A percentile compares a stretch with the other conserved stretches of the same genome.
phyloP scores from a whole-genome alignment of 768 basidiomycete genomes.

The Neoboletus subvelutipes region DNA sequence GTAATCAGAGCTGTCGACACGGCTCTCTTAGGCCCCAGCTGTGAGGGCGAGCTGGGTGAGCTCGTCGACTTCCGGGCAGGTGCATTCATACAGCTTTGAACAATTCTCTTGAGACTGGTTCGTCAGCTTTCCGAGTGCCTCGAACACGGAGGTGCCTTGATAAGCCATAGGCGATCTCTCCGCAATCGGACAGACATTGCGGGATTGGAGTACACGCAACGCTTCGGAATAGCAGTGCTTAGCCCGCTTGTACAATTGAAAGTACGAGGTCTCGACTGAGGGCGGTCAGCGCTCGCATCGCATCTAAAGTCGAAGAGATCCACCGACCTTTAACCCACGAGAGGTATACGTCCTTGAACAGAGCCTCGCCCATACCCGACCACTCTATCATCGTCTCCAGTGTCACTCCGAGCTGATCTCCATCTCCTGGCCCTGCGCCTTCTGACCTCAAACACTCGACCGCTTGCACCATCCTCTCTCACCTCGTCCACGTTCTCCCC shows the following conservation, averaged over 20 bases:
- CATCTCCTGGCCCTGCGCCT: slow-evolving; percentile 30
- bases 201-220: slow-evolving; percentile 76
- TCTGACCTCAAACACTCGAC: slow-evolving; percentile 54
- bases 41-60: slow-evolving; percentile 61
- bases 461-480: slow-evolving; percentile 43
- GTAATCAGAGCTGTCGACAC: slow-evolving; percentile 69
- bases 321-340: slow-evolving; percentile 76
- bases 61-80: slow-evolving; percentile 74
- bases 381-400: slow-evolving; percentile 71
- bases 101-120: slow-evolving; percentile 77
- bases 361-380: slow-evolving; percentile 52
- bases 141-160: slow-evolving; percentile 34
- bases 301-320: neutral
- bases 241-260: slow-evolving; percentile 81
- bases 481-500: slow-evolving; percentile 47
- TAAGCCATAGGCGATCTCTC: slow-evolving; percentile 24
- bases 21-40: slow-evolving; percentile 77
- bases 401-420: slow-evolving; percentile 60
- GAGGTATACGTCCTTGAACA: slow-evolving; percentile 68
- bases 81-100: slow-evolving; percentile 68
- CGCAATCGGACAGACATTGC: slow-evolving; percentile 57
- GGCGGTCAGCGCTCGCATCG: neutral
- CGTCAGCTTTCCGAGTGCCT: slow-evolving; percentile 68
- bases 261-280: slow-evolving; percentile 69
- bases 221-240: slow-evolving; percentile 83